A percentile compares a stretch with the other conserved stretches of the same genome.
Evolutionary conservation across 2,329 filamentous ascomycete genomes (phyloP).

Genomic region (Ophiostoma australiae): DNA sequence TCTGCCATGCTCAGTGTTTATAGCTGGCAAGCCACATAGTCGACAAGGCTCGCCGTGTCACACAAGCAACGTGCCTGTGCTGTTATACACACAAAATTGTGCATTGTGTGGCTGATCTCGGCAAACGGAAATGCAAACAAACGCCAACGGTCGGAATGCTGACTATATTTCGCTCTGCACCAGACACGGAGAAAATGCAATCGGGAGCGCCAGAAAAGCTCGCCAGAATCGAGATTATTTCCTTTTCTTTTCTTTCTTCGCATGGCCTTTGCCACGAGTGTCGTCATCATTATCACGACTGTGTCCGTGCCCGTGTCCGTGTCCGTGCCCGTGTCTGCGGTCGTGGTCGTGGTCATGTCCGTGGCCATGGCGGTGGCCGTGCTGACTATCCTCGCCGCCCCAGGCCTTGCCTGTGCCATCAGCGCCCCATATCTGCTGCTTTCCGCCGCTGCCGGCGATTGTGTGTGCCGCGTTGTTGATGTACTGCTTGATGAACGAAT

Average conservation of each 20-base stretch:
- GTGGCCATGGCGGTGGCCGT: background rate
- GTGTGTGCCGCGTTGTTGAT: constrained; percentile 28
- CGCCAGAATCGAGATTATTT: background rate
- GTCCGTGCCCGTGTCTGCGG: background rate
- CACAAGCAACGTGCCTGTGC: background rate
- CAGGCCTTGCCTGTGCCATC: constrained; percentile 22
- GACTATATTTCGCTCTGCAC: constrained; percentile 9
- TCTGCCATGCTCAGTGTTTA: background rate
- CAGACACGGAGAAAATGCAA: background rate
- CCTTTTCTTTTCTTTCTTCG: constrained; percentile 6
- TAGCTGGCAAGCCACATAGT: background rate
- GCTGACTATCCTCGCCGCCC: background rate
- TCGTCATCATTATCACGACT: background rate
- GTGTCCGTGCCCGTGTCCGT: background rate
- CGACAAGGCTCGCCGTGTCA: background rate
- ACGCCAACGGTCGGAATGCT: background rate
- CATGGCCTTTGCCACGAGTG: background rate
- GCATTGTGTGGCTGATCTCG: background rate
- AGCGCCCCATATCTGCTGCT: constrained; percentile 23
- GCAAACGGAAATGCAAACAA: background rate
- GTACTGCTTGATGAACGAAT: constrained; percentile 32
- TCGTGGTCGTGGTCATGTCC: background rate
- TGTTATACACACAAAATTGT: background rate
- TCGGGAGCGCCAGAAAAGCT: background rate
- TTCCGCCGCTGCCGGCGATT: constrained; percentile 24